Conservation (phyloP, 2,329 filamentous ascomycete genomes). For the Thermoascus crustaceus region DNA sequence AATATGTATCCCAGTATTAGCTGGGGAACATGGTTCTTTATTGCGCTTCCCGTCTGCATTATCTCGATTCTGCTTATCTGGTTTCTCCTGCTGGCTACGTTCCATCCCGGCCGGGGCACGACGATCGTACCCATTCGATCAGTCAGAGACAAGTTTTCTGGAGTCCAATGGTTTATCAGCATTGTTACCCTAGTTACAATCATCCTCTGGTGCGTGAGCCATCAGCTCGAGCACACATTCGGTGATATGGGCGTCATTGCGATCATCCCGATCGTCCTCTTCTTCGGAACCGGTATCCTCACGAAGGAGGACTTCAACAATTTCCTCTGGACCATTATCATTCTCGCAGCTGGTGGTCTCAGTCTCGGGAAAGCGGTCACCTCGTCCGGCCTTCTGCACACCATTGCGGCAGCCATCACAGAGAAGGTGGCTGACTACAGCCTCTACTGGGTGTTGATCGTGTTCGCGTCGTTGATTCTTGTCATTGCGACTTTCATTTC, state of each 20-base stretch:
- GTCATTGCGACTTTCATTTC: slow-evolving; percentile 97
- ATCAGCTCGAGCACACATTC: slow-evolving; percentile 78
- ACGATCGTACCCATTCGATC: slow-evolving; percentile 86
- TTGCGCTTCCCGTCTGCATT: slow-evolving; percentile 85
- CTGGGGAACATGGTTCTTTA: slow-evolving; percentile 96
- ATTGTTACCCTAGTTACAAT: slow-evolving; percentile 78
- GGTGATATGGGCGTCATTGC: slow-evolving; percentile 98
- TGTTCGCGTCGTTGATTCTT: slow-evolving; percentile 76
- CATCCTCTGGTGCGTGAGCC: slow-evolving; percentile 80
- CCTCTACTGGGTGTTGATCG: slow-evolving; percentile 75
- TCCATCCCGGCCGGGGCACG: slow-evolving; percentile 75
- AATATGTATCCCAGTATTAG: slow-evolving; percentile 90
- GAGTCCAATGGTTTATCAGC: slow-evolving; percentile 87
- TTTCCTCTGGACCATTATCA: slow-evolving; percentile 99
- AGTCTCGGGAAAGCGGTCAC: slow-evolving; percentile 91
- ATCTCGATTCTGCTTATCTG: slow-evolving; percentile 84
- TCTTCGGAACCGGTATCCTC: slow-evolving; percentile 92
- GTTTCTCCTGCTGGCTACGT: slow-evolving; percentile 74
- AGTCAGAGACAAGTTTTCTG: slow-evolving; percentile 79
- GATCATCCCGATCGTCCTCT: slow-evolving; percentile 88
- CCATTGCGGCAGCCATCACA: slow-evolving; percentile 73
- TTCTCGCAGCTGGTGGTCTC: slow-evolving; percentile 86
- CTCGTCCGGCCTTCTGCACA: slow-evolving; percentile 83
- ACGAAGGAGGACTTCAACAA: slow-evolving; percentile 99
- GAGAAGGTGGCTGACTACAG: slow-evolving; percentile 65